These are phyloP conservation scores for Pestalotiopsis sp. DNA, from an alignment of 2,329 filamentous ascomycete genomes.

Conservation along the genomic window DNA sequence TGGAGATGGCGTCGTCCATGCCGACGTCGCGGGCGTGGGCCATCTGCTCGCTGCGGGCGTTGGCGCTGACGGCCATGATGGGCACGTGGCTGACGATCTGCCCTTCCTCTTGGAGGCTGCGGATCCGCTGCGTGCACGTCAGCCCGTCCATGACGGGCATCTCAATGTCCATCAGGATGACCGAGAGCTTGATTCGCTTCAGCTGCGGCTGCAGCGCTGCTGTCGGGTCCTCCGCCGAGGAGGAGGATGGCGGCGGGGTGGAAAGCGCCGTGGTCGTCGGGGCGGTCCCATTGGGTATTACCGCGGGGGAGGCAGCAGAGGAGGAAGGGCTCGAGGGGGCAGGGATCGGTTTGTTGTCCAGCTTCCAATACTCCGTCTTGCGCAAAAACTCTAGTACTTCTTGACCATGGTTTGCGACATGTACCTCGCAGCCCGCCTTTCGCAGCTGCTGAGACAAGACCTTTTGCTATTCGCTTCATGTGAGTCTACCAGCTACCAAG, in stretches of 20 bases:
- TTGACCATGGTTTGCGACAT: slow-evolving; percentile 65
- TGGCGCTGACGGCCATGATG: slow-evolving; percentile 80
- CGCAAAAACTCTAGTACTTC: slow-evolving; percentile 63
- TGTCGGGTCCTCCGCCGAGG: neutral
- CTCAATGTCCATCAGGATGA: slow-evolving; percentile 80
- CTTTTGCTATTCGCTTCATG: slow-evolving; percentile 42
- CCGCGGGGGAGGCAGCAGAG: neutral
- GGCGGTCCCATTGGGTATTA: neutral
- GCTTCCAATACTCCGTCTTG: slow-evolving; percentile 57
- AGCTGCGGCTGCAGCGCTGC: neutral
- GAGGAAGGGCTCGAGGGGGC: neutral
- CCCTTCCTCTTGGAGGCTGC: slow-evolving; percentile 66
- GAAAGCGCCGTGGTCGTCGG: neutral
- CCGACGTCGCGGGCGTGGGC: slow-evolving; percentile 70
- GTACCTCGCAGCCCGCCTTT: slow-evolving; percentile 60
- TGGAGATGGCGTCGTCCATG: slow-evolving; percentile 16
- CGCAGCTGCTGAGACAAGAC: slow-evolving; percentile 63
- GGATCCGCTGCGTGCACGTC: slow-evolving; percentile 70
- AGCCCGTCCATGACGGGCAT: slow-evolving; percentile 86
- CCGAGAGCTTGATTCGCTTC: slow-evolving; percentile 57
- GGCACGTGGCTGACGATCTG: slow-evolving; percentile 68
- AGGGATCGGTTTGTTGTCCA: slow-evolving; percentile 38
- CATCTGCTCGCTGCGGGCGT: slow-evolving; percentile 75
- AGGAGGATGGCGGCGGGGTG: neutral
- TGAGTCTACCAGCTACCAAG: neutral